Evolutionary conservation across 768 basidiomycete species (phyloP), one percentile per base, ranked within the genome.

Genomic region (Pulveroboletus sp.): DNA sequence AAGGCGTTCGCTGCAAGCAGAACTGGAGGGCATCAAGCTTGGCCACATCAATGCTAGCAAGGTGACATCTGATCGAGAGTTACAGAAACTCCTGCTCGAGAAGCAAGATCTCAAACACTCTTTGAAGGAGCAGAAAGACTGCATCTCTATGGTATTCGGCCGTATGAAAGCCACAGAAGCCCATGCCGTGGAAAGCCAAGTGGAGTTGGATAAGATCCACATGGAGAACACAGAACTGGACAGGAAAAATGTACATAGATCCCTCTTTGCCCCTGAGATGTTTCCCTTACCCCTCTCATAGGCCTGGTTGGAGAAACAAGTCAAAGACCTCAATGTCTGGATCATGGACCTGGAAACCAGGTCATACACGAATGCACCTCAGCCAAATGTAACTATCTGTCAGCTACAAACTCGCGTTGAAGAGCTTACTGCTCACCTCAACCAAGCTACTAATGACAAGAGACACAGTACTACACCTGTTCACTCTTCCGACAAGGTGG

Each of bases 191-290:
- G 88, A 92, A 61, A 85, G 80, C 54, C 86, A 89, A 61, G 58
- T 81, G 27, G 89, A 91, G 63, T 75, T 93, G 2, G 83, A 85
- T 51, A 83, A 82, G 61, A 76, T 84, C 22, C 75, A 88, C 6
- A 77, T 83, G n/a, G 88, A 91, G 65, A 92, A 92, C 59, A 85
- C 88, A 1, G 81, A 86, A 53, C 66, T 93, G 32, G 90, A 93
- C 51, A 81, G 81, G 61, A 69, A 78, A 42, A 93, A 93, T 60
- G 90, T 91, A 56, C 56, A 72, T 57, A 7, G 16, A 38, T 30
- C 17, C 14, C 17, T 32, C 17, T 19, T 23, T 37, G 31, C 19
- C 35, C 8, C 11, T n/a, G 43, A 24, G n/a, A 29, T 13, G 9
- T 20, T 31, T 14, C 32, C 24, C 43, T 55, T 24, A 56, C 37